Percentiles rank a stretch among this genome's conserved stretches.
Evolutionary conservation across 805 yeast species (phyloP).

Genomic region (Wickerhamia fluorescens): DNA sequence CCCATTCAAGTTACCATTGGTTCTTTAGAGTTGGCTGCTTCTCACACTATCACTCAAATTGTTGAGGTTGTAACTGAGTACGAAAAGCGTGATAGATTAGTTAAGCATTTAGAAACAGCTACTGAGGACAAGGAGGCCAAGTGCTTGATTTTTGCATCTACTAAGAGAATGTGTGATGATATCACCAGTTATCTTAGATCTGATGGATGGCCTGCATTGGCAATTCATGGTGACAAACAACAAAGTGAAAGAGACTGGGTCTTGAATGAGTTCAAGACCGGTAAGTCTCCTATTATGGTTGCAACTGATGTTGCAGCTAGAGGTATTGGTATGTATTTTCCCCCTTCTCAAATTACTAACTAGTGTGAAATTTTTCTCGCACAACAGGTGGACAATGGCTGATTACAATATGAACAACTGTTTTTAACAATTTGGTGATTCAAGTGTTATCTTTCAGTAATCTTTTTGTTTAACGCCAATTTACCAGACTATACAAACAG

Average conservation of each 20-base stretch:
- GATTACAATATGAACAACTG: no score
- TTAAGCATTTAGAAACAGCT: slow-evolving; percentile 76
- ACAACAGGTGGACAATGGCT: no score
- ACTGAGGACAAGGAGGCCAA: slow-evolving; percentile 66
- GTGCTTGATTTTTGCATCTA: slow-evolving; percentile 86
- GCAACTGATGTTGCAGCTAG: slow-evolving; percentile 99
- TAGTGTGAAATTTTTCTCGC: slow-evolving; percentile 1
- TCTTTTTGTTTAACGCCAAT: no score
- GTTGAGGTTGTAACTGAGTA: slow-evolving; percentile 88
- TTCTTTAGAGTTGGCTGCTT: slow-evolving; percentile 91
- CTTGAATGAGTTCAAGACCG: slow-evolving; percentile 81
- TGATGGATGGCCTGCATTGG: slow-evolving; percentile 98
- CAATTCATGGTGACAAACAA: slow-evolving; percentile 97
- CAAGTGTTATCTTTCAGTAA: no score
- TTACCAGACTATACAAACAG: no score
- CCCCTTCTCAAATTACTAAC: slow-evolving; percentile 13
- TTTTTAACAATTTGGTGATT: no score
- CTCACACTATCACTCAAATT: slow-evolving; percentile 89
- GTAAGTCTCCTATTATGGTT: slow-evolving; percentile 94
- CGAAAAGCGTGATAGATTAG: slow-evolving; percentile 89
- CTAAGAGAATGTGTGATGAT: slow-evolving; percentile 97
- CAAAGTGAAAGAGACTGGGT: slow-evolving; percentile 99
- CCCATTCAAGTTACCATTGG: slow-evolving; percentile 97
- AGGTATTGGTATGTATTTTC: slow-evolving; percentile 89
- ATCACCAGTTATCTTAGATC: slow-evolving; percentile 84